These are phyloP conservation scores for Pichia gijzeniarum DNA, from an alignment of 805 yeast genomes.

Conservation along the genomic window DNA sequence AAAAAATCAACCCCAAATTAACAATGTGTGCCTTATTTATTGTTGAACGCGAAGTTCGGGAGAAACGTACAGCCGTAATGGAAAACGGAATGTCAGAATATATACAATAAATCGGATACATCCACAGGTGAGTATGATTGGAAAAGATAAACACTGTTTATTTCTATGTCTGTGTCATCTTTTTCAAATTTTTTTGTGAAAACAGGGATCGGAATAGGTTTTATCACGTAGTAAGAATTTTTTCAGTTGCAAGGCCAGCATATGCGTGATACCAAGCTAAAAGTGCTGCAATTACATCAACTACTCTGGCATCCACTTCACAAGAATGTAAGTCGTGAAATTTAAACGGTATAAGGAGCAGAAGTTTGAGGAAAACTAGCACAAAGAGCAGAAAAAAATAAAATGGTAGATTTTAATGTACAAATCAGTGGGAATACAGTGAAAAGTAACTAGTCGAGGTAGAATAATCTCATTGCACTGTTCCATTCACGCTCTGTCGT, in stretches of 20 bases:
- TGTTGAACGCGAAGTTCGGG: too few species aligned
- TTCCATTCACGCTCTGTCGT: slow-evolving; percentile 36
- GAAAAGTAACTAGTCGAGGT: slow-evolving; percentile 59
- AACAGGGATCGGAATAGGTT: slow-evolving; percentile 13
- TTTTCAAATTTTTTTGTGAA: neutral
- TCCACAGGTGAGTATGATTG: too few species aligned
- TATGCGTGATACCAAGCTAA: slow-evolving; percentile 64
- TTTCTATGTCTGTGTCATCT: too few species aligned
- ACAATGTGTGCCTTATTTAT: too few species aligned
- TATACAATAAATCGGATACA: too few species aligned
- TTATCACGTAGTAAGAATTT: slow-evolving; percentile 48
- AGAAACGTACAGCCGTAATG: too few species aligned
- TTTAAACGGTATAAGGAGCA: slow-evolving; percentile 45
- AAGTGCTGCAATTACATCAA: slow-evolving; percentile 52
- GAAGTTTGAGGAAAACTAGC: slow-evolving; percentile 46
- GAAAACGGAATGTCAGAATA: too few species aligned
- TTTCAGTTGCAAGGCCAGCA: slow-evolving; percentile 58
- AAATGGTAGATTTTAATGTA: slow-evolving; percentile 47
- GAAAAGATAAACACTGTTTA: too few species aligned
- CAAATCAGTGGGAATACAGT: slow-evolving; percentile 49
- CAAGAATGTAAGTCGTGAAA: slow-evolving; percentile 27
- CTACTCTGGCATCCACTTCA: slow-evolving; percentile 47
- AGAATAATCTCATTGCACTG: slow-evolving; percentile 50
- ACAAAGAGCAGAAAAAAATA: slow-evolving; percentile 45
- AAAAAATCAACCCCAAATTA: too few species aligned